Evolutionary conservation across 768 basidiomycete species (phyloP), one percentile per base, ranked within the genome.

Genomic region (Boletus rubescentipes): DNA sequence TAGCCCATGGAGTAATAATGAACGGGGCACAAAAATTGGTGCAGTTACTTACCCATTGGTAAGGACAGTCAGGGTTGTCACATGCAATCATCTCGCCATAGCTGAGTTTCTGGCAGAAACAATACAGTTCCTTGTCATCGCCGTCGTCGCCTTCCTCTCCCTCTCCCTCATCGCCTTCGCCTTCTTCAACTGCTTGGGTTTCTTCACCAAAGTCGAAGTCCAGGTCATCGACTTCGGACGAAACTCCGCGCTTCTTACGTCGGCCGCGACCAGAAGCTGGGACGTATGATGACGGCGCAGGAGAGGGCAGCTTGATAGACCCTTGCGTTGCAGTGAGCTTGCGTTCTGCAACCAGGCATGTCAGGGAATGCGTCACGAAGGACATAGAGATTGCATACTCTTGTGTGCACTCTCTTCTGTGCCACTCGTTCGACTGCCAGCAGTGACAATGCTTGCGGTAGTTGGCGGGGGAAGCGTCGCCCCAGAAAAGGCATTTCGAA

Each of bases 11-110:
- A 20, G 51, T 52, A 39, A 57, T 40, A 43, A 49, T 23, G 23
- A 30, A 37, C 20, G 18, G 41, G 23, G n/a, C 44, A 46, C 42
- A 29, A 45, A 29, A 38, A 12, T 38, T 23, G 45, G 46, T 29
- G 36, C 15, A 57, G 41, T 6, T n/a, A 70, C 82, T 74, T 52
- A 84, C 84, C 84, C 84, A 85, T 77, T 85, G 82, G 66, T 73
- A 79, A 9, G 70, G 75, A 64, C 83, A 85, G 29, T 72, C 71
- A 31, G 78, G 74, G 60, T 80, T 79, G 64, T 85, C 83, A 61
- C 84, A 85, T 35, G 77, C 84, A 54, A 85, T 82, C 84, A 85
- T 85, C 72, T 82, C 84, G 45, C 85, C 85, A 60, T 83, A 85
- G 45, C 79, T 82, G 58, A 79, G 75, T 63, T 82, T 80, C 60